Evolutionary conservation across 2,329 filamentous ascomycete genomes (phyloP).

Genomic region (Fragosphaeria purpurea): DNA sequence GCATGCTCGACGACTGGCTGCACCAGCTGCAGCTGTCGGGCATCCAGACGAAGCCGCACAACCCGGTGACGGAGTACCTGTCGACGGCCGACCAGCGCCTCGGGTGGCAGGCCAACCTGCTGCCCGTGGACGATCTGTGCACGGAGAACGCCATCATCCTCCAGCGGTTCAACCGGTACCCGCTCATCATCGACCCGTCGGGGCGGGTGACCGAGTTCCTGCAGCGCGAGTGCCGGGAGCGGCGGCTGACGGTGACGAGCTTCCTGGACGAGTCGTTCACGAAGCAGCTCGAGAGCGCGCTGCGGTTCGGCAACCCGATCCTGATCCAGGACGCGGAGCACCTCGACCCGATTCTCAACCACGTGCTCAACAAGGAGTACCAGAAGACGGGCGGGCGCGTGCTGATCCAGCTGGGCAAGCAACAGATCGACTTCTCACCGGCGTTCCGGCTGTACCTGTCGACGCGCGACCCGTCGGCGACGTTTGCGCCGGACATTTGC

Average conservation of each 20-base stretch:
- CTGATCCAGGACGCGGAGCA: slow-evolving; percentile 98
- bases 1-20: slow-evolving; percentile 96
- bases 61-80: slow-evolving; percentile 90
- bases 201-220: slow-evolving; percentile 91
- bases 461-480: slow-evolving; percentile 87
- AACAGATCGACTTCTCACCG: slow-evolving; percentile 98
- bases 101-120: slow-evolving; percentile 84
- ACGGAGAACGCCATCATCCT: slow-evolving; percentile 97
- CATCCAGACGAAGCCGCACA: slow-evolving; percentile 84
- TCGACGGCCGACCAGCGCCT: slow-evolving; percentile 93
- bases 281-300: slow-evolving; percentile 91
- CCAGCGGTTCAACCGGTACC: slow-evolving; percentile 96
- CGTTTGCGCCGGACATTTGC: slow-evolving; percentile 93
- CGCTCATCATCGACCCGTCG: slow-evolving; percentile 95
- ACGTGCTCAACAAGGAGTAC: slow-evolving; percentile 98
- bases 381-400: slow-evolving; percentile 97
- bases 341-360: slow-evolving; percentile 91
- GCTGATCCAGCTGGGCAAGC: slow-evolving; percentile 93
- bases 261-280: slow-evolving; percentile 97
- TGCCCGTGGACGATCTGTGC: slow-evolving; percentile 94
- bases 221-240: slow-evolving; percentile 76
- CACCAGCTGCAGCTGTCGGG: slow-evolving; percentile 90
- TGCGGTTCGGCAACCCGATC: slow-evolving; percentile 96
- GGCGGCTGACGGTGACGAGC: slow-evolving; percentile 89
- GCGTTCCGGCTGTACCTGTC: slow-evolving; percentile 93